A percentile compares a stretch with the other conserved stretches of the same genome.
Evolutionary conservation across 139 green algal genomes (phyloP).

Genomic region (Mesotaenium endlicherianum): DNA sequence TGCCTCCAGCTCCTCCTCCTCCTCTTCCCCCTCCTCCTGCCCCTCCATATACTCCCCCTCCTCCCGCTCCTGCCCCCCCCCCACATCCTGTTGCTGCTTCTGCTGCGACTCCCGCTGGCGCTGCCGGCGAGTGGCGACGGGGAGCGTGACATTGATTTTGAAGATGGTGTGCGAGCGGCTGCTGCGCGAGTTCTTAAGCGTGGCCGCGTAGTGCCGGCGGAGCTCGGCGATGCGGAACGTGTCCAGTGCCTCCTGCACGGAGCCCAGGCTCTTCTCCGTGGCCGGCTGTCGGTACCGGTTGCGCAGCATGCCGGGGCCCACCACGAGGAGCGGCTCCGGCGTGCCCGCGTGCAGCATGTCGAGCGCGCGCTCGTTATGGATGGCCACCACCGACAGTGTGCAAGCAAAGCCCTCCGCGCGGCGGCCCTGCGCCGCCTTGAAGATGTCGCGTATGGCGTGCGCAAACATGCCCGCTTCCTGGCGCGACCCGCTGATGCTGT

Average conservation of each 20-base stretch:
- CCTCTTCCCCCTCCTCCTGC: neutral
- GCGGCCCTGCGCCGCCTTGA: conserved; percentile 62
- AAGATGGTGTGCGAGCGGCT: conserved; percentile 87
- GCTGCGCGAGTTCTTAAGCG: conserved; percentile 85
- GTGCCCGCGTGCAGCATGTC: conserved; percentile 73
- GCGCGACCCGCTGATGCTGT: conserved; percentile 80
- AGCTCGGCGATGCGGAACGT: conserved; percentile 68
- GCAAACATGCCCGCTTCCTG: conserved; percentile 80
- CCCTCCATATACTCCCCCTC: neutral
- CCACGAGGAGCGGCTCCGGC: neutral
- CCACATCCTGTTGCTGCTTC: neutral
- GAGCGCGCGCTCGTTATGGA: conserved; percentile 87
- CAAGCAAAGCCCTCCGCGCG: conserved; percentile 79
- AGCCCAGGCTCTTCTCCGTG: conserved; percentile 53
- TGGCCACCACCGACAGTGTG: conserved; percentile 84
- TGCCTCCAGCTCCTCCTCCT: neutral
- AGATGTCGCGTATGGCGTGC: conserved; percentile 74
- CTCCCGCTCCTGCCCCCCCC: neutral
- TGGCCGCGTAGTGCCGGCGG: conserved; percentile 73
- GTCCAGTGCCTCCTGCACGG: conserved; percentile 59
- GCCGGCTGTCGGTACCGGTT: neutral
- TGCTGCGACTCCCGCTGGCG: neutral
- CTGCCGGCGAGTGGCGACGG: neutral
- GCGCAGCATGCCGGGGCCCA: conserved; percentile 71
- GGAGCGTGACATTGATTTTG: conserved; percentile 83